Evolutionary conservation across 2,329 filamentous ascomycete genomes (phyloP), one percentile per base, ranked within the genome.

Genomic region (Myriangium duriaei): DNA sequence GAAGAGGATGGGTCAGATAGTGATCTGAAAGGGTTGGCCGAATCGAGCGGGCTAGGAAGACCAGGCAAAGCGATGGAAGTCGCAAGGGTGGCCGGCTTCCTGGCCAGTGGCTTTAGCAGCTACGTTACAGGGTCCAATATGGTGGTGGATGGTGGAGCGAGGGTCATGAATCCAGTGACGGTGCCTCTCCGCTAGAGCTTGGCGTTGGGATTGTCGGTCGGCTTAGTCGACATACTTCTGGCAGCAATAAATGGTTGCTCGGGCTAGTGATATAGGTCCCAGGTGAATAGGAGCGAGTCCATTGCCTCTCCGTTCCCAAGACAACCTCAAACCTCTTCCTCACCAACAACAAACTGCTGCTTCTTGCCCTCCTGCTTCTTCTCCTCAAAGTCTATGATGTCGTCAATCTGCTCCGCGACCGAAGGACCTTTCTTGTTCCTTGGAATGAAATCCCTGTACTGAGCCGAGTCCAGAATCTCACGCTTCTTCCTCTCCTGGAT

Each of bases 121-220:
- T 78, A 78, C 54, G 64, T 78, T 30, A 77, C 70, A 1, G 74
- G 74, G 1, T 63, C 70, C 2, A 77, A 78, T 50, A 54, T 78
- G 48, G 65, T 76, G 11, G 72, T 77, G 11, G 74, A 78, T 57
- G 74, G 72, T 3, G 74, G 74, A 5, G 68, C 70, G 13, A 51
- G 50, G 14, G 50, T 52, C 4, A 54, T 58, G 52, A 56, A 55
- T 42, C 52, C 54, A 4, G 40, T 57, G 37, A 55, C 49, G 10
- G 43, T 57, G 16, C 55, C 55, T 13, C 42, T 49, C 9, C 48
- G 42, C 29, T 24, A 35, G 21, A 28, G 3, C 13, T 33, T n/a
- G n/a, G n/a, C n/a, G n/a, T n/a, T n/a, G n/a, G n/a, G n/a, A n/a
- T n/a, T n/a, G n/a, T n/a, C n/a, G n/a, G n/a, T n/a, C n/a, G n/a